Base-by-base conservation (phyloP, 179 eudicot species). In the Heliamphora pulchella region DNA sequence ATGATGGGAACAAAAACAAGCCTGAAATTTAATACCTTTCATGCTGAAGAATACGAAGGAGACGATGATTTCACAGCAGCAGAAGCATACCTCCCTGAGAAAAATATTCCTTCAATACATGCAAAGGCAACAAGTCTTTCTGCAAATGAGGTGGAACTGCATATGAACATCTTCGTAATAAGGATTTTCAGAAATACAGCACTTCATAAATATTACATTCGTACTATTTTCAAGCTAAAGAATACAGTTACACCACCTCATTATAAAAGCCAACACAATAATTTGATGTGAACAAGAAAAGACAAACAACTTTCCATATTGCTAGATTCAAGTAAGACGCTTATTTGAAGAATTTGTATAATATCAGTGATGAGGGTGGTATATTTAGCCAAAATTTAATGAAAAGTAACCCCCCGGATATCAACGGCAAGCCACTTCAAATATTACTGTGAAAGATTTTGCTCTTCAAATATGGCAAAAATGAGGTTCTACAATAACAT, bases 61-160 rank as follows among this genome's bases (percentile, higher is more conserved):
- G 63, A 65, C 8, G 8, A 18, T 58, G 20, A 74, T 22, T 73
- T 50, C 41, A 71, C 50, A 79, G 43, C 41, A 75, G 65, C 50
- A 79, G 43, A 50, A 75, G 65, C 50, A 47, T 83, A 92, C 97
- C 93, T 92, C 76, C 97, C 97, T n/a, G 94, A 92, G 80, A 92
- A 92, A 83, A 92, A 92, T 57, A 92, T 91, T 67, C 94, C 94
- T 84, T 92, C 97, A 44, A 92, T 80, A 73, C 97, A 92, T 77
- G 97, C 92, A 85, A 92, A 92, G 15, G 93, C 97, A 73, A 92
- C 90, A 75, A 92, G 88, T 79, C 97, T 87, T 83, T 91, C 97
- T 18, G 97, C 93, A 86, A 92, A 92, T 70, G 89, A 77, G 50
- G 82, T 84, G 65, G 94, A 83, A 81, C 96, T 91, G 89, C 89